Evolutionary conservation across 352 stramenopile species (phyloP).

Genomic region (Aphanomyces cochlioides): DNA sequence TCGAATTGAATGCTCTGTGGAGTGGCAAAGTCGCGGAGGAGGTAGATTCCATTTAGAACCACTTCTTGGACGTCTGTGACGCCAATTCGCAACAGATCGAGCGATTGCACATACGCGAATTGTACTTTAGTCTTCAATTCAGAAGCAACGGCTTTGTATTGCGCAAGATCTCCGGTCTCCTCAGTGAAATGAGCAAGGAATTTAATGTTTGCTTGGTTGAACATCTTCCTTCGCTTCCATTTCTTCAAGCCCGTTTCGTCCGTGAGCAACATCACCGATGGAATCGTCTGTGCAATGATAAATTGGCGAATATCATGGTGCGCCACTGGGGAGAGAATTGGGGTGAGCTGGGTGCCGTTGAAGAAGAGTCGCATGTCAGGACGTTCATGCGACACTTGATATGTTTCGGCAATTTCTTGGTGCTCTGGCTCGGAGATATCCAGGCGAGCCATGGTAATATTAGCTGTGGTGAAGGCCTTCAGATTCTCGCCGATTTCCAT

Average conservation of each 20-base stretch:
- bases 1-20: conserved; percentile 12
- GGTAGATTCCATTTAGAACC: neutral
- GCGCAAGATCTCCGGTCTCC: neutral
- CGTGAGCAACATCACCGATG: conserved; percentile 3
- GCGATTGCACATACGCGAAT: conserved; percentile 14
- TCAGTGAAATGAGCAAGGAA: conserved; percentile 10
- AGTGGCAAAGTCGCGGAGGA: conserved; percentile 22
- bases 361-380: conserved; percentile 27
- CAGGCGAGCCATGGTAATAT: conserved; percentile 26
- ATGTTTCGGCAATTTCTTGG: conserved; percentile 18
- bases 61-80: neutral
- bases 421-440: conserved; percentile 29
- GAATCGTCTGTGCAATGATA: conserved; percentile 25
- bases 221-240: conserved; percentile 29
- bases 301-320: conserved; percentile 24
- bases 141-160: neutral
- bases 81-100: neutral
- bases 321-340: neutral
- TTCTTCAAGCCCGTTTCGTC: conserved; percentile 19
- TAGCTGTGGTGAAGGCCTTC: conserved; percentile 12
- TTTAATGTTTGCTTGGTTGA: conserved; percentile 28
- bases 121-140: conserved; percentile 14
- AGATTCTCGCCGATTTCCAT: conserved; percentile 21
- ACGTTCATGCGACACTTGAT: neutral
- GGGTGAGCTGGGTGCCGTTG: conserved; percentile 11